Conservation (phyloP, 306 rosid species). For the Carpinus viminea region DNA sequence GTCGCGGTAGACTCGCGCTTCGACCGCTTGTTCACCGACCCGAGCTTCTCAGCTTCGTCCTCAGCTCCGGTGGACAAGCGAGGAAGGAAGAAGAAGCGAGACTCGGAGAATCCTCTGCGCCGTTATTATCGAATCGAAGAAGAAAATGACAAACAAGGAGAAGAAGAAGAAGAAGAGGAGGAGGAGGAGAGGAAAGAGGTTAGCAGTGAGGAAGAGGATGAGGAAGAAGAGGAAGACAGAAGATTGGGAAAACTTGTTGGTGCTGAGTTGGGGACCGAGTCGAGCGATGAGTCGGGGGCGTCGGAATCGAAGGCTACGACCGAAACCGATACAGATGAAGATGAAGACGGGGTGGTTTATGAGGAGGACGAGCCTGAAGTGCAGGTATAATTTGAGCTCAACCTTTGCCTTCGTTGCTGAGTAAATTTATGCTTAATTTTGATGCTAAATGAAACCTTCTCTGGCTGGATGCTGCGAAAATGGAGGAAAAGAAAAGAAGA, state of each 20-base stretch:
- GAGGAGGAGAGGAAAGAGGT: conserved; percentile 24
- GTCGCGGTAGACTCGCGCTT: conserved; percentile 82
- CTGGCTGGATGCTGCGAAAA: neutral
- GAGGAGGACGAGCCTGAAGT: conserved; percentile 43
- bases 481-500: neutral
- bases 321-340: conserved; percentile 23
- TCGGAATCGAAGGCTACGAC: conserved; percentile 24
- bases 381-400: conserved; percentile 35
- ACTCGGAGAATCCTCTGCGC: conserved; percentile 36
- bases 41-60: conserved; percentile 47
- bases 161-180: neutral
- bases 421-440: neutral
- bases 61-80: conserved; percentile 80
- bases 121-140: conserved; percentile 57
- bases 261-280: neutral
- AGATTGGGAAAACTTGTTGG: conserved; percentile 22
- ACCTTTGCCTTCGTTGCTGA: neutral
- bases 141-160: conserved; percentile 11
- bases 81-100: conserved; percentile 48
- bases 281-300: conserved; percentile 24
- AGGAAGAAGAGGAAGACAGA: conserved; percentile 17
- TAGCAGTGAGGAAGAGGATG: conserved; percentile 11
- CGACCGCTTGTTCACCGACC: conserved; percentile 55
- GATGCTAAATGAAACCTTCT: neutral
- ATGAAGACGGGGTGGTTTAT: conserved; percentile 25